Base-by-base conservation (phyloP, 768 basidiomycete genomes). In the Imleria badia region DNA sequence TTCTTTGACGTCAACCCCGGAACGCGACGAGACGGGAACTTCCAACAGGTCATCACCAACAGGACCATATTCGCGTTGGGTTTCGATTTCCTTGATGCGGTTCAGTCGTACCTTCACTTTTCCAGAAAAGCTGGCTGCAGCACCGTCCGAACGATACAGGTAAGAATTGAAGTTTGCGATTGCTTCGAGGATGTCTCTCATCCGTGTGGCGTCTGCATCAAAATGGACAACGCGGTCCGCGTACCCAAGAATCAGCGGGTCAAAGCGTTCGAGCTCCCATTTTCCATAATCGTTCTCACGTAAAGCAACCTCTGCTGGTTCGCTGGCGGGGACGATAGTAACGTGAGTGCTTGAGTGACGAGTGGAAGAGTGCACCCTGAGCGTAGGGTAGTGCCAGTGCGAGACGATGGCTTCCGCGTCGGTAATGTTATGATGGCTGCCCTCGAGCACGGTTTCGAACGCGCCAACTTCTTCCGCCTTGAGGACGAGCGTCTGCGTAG, bases 131-230 rank as follows among this genome's bases (percentile, higher is more conserved):
- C 31, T 35, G 26, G 53, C 29, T 12, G 54, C 40, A 9, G 43
- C 55, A 22, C 54, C n/a, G 15, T 48, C 56, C 11, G 45, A 52
- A 35, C 63, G 63, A 46, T 62, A 59, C 30, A 65, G 45, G 40
- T 56, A 65, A 7, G 48, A 59, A 3, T 65, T 59, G 51, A 65
- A 65, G 34, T 62, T 62, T 5, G 60, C 54, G 34, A 65, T 44
- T 1, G 48, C 20, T 30, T 65, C 53, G 12, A 65, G 51, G 31
- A 59, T 40, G 20, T 45, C 33, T 14, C 1, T 2, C 23, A 52
- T 36, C 19, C 49, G 55, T 26, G 8, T n/a, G 14, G 23, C 19
- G 1, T 54, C 31, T 33, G 55, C 55, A 12, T 57, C 46, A 10
- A 62, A 31, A 22, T 6, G 15, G 26, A 66, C 9, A 10, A 36